phyloP scores from a whole-genome alignment of 2,329 filamentous ascomycete species.

The Xylariaceae sp. region DNA sequence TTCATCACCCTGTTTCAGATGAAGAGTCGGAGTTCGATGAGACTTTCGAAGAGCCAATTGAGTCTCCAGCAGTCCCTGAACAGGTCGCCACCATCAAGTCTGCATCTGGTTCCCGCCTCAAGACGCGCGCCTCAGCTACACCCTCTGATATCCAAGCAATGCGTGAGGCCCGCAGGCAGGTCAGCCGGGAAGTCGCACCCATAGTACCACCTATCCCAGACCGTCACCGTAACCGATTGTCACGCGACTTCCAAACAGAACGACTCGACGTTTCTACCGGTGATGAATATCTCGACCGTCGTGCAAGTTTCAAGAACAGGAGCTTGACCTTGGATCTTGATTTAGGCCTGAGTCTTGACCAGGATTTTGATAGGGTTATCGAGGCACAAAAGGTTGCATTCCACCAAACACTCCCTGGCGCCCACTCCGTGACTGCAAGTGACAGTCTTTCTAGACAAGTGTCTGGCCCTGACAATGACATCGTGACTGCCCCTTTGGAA shows the following conservation, averaged over 20 bases:
- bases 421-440: constrained; percentile 24
- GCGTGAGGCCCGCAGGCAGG: constrained; percentile 80
- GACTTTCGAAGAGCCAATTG: constrained; percentile 40
- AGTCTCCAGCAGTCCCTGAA: constrained; percentile 71
- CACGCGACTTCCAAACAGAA: constrained; percentile 44
- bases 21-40: constrained; percentile 36
- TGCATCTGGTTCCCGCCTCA: constrained; percentile 77
- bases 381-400: constrained; percentile 92
- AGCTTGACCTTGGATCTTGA: constrained; percentile 82
- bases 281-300: constrained; percentile 54
- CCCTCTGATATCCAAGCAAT: constrained; percentile 81
- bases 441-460: constrained; percentile 43
- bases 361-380: constrained; percentile 92
- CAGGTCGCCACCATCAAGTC: constrained; percentile 80
- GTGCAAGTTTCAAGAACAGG: constrained; percentile 74
- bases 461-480: constrained; percentile 35
- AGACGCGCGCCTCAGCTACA: constrained; percentile 83
- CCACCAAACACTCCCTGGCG: constrained; percentile 29
- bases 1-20: constrained; percentile 66
- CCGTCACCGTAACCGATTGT: constrained; percentile 56
- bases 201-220: constrained; percentile 60
- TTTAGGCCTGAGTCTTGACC: constrained; percentile 80
- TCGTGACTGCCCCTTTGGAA: constrained; percentile 21
- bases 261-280: constrained; percentile 33
- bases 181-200: constrained; percentile 68